Conservation (phyloP, 2,329 filamentous ascomycete genomes). For the Colletotrichum simmondsii region DNA sequence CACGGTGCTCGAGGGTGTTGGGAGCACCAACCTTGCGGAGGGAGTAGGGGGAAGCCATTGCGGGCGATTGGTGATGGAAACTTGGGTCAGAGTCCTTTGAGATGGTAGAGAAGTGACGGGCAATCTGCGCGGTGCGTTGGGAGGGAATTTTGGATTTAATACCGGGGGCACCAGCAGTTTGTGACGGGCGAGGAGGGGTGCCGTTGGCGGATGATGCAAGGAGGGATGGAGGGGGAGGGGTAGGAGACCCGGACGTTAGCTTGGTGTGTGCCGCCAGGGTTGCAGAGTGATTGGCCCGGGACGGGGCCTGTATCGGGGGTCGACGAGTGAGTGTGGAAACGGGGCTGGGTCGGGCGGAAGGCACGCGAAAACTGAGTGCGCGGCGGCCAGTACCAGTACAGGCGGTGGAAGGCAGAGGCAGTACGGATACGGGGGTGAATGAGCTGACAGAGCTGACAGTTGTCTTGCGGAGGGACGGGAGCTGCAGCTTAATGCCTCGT, state of each 20-base stretch:
- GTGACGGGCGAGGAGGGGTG: slow-evolving; percentile 31
- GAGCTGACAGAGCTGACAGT: slow-evolving; percentile 9
- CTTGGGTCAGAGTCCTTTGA: slow-evolving; percentile 38
- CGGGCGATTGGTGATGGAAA: slow-evolving; percentile 42
- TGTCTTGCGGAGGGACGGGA: slow-evolving; percentile 15
- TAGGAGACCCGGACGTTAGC: slow-evolving; percentile 35
- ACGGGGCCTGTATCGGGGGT: slow-evolving; percentile 35
- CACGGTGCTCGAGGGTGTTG: slow-evolving; percentile 95
- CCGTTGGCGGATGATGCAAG: slow-evolving; percentile 38
- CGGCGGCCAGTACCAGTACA: neutral
- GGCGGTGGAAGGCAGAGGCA: slow-evolving; percentile 4
- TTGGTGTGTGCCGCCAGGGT: slow-evolving; percentile 41
- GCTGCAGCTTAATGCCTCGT: slow-evolving; percentile 33
- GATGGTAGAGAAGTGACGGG: slow-evolving; percentile 61
- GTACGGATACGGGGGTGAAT: slow-evolving; percentile 2
- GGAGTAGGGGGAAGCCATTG: slow-evolving; percentile 75
- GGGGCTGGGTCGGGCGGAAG: slow-evolving; percentile 30
- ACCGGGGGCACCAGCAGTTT: slow-evolving; percentile 28
- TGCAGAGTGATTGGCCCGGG: slow-evolving; percentile 44
- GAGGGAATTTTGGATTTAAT: slow-evolving; percentile 56
- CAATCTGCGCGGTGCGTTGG: slow-evolving; percentile 64
- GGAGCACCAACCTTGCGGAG: slow-evolving; percentile 88
- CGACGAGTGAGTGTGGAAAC: slow-evolving; percentile 30
- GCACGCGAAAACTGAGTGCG: slow-evolving; percentile 23
- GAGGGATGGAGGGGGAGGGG: slow-evolving; percentile 46